Evolutionary conservation across 225 moss, liverwort and hornwort species (phyloP).

Genomic region (Physcomitrium patens): DNA sequence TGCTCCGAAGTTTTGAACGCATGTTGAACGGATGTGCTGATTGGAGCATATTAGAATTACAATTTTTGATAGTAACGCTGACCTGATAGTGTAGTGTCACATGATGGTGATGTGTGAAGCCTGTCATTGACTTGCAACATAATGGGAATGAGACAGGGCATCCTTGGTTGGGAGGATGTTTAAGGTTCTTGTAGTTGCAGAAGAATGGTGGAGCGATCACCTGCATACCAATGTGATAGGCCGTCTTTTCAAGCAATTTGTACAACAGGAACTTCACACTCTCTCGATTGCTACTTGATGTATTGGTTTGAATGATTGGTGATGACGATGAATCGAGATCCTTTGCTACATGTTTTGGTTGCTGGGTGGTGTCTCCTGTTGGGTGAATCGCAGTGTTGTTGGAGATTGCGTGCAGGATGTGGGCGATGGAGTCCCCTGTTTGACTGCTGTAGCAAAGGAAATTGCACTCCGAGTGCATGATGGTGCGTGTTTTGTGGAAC

Average conservation of each 20-base stretch:
- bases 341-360: background rate
- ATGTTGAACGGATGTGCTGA: constrained; percentile 49
- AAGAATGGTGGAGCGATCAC: constrained; percentile 45
- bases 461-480: constrained; percentile 35
- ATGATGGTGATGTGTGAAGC: constrained; percentile 57
- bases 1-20: constrained; percentile 55
- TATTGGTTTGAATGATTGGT: background rate
- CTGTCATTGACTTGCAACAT: constrained; percentile 41
- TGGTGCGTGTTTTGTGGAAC: constrained; percentile 39
- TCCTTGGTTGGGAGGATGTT: constrained; percentile 19
- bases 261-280: constrained; percentile 65
- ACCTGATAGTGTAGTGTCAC: constrained; percentile 53
- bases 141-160: constrained; percentile 24
- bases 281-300: constrained; percentile 25
- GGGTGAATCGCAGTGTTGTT: constrained; percentile 24
- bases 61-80: constrained; percentile 57
- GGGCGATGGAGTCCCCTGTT: constrained; percentile 29
- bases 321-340: background rate
- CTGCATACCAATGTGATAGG: constrained; percentile 49
- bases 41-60: constrained; percentile 42
- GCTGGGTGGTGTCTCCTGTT: background rate
- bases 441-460: constrained; percentile 22
- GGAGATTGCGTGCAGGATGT: constrained; percentile 56
- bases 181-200: constrained; percentile 33
- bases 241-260: constrained; percentile 43